Percentiles rank a stretch among this genome's conserved stretches.
Conservation (phyloP, 2,329 filamentous ascomycete species). For the Colletotrichum chlorophyti region DNA sequence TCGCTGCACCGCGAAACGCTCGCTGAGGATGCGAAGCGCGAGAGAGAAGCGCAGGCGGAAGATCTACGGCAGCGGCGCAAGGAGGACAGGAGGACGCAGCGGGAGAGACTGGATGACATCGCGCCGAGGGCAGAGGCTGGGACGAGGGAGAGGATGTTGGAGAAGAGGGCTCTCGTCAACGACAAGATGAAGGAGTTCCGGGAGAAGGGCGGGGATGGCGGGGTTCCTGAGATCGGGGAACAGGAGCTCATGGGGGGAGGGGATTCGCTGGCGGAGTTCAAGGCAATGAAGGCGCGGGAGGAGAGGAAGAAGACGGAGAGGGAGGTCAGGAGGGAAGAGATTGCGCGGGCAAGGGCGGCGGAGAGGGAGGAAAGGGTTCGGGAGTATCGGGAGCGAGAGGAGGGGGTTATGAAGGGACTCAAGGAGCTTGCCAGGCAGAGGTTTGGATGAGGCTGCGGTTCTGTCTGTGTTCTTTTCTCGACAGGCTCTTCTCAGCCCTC, state of each 20-base stretch:
- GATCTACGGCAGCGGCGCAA: conserved; percentile 68
- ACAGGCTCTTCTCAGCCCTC: too few species aligned
- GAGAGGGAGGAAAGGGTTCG: conserved; percentile 81
- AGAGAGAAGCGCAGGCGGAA: conserved; percentile 50
- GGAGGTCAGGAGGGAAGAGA: conserved; percentile 83
- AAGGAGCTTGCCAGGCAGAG: conserved; percentile 79
- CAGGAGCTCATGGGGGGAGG: conserved; percentile 79
- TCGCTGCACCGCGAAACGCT: conserved; percentile 61
- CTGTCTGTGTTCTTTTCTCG: not conserved
- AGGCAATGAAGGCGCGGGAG: conserved; percentile 67
- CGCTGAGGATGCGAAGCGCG: conserved; percentile 56
- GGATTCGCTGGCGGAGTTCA: conserved; percentile 71
- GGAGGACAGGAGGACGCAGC: conserved; percentile 70
- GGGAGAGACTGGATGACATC: conserved; percentile 80
- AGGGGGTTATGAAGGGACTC: conserved; percentile 83
- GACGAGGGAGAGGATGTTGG: conserved; percentile 81
- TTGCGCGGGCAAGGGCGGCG: conserved; percentile 73
- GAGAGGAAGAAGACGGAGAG: conserved; percentile 83
- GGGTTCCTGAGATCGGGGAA: conserved; percentile 67
- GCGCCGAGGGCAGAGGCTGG: conserved; percentile 83
- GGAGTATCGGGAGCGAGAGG: conserved; percentile 77
- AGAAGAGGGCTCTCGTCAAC: conserved; percentile 80
- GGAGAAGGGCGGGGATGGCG: conserved; percentile 50
- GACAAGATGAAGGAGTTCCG: conserved; percentile 77
- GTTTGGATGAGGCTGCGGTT: conserved; percentile 62